Conservation (phyloP, 768 basidiomycete species). For the Lyophyllum atratum region DNA sequence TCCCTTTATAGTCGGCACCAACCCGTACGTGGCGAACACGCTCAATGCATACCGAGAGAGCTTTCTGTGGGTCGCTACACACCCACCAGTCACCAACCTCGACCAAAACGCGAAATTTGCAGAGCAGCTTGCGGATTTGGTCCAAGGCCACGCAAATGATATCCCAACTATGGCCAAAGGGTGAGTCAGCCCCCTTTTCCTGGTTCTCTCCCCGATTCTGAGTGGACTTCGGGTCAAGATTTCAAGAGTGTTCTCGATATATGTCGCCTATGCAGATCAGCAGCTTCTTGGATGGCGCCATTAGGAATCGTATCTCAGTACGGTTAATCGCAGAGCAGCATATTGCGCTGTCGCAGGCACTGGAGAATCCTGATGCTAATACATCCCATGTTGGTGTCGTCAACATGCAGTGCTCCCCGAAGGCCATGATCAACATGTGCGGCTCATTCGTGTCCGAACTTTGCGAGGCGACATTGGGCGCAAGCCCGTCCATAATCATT, state of each 20-base stretch:
- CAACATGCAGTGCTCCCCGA: constrained; percentile 70
- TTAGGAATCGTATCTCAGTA: constrained; percentile 84
- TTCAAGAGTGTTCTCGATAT: constrained; percentile 84
- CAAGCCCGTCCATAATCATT: constrained; percentile 63
- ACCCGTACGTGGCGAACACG: constrained; percentile 79
- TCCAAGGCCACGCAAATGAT: constrained; percentile 81
- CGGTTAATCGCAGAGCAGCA: constrained; percentile 92
- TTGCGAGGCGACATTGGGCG: constrained; percentile 82
- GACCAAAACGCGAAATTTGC: constrained; percentile 73
- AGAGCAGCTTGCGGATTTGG: constrained; percentile 66
- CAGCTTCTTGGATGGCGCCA: constrained; percentile 80
- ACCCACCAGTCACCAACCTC: constrained; percentile 63
- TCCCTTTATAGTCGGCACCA: constrained; percentile 88
- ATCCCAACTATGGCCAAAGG: constrained; percentile 92
- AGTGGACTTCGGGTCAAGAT: constrained; percentile 44
- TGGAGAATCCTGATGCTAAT: constrained; percentile 41
- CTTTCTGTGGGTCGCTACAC: constrained; percentile 68
- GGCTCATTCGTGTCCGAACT: constrained; percentile 82
- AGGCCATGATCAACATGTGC: constrained; percentile 75
- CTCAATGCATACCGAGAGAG: constrained; percentile 69
- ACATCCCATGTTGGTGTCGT: constrained; percentile 69
- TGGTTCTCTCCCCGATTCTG: background rate
- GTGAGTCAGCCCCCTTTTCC: constrained; percentile 33
- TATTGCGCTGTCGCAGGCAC: constrained; percentile 75
- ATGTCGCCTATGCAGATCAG: constrained; percentile 81